phyloP scores from a whole-genome alignment of 2,329 filamentous ascomycete species.

The Phaeosphaeriaceae sp. region DNA sequence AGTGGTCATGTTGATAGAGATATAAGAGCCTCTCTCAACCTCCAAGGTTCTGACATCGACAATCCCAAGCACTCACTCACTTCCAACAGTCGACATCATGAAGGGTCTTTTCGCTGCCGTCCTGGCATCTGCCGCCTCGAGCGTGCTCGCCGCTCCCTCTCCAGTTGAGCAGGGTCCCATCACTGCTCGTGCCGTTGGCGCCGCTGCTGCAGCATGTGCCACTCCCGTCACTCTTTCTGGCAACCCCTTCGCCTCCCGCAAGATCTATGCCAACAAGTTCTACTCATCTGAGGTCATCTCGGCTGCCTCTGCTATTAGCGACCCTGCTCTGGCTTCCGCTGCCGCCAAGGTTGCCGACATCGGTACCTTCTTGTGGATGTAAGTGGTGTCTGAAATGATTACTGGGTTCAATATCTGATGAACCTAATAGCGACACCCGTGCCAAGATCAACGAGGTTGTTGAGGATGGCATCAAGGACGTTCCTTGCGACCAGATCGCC shows the following conservation, averaged over 20 bases:
- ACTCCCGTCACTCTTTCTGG: slow-evolving; percentile 53
- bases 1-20: slow-evolving; percentile 15
- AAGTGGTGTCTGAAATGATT: slow-evolving; percentile 27
- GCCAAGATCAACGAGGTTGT: slow-evolving; percentile 55
- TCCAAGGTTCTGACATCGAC: slow-evolving; percentile 24
- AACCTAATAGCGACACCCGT: slow-evolving; percentile 53
- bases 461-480: slow-evolving; percentile 58
- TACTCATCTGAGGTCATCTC: slow-evolving; percentile 62
- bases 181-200: slow-evolving; percentile 37
- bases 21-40: slow-evolving; percentile 39
- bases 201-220: slow-evolving; percentile 39
- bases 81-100: slow-evolving; percentile 36
- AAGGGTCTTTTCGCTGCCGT: slow-evolving; percentile 44
- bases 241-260: slow-evolving; percentile 60
- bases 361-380: slow-evolving; percentile 63
- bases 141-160: slow-evolving; percentile 43
- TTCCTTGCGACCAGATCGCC: slow-evolving; percentile 58
- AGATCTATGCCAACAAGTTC: slow-evolving; percentile 61
- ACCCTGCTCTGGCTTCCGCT: slow-evolving; percentile 58
- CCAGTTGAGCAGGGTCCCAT: slow-evolving; percentile 42
- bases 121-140: slow-evolving; percentile 44
- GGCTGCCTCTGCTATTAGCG: slow-evolving; percentile 65
- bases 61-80: slow-evolving; percentile 24
- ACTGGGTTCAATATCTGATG: not conserved
- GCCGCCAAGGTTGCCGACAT: slow-evolving; percentile 57